phyloP scores from a whole-genome alignment of 2,329 filamentous ascomycete species.

The Trichophyton benhamiae region DNA sequence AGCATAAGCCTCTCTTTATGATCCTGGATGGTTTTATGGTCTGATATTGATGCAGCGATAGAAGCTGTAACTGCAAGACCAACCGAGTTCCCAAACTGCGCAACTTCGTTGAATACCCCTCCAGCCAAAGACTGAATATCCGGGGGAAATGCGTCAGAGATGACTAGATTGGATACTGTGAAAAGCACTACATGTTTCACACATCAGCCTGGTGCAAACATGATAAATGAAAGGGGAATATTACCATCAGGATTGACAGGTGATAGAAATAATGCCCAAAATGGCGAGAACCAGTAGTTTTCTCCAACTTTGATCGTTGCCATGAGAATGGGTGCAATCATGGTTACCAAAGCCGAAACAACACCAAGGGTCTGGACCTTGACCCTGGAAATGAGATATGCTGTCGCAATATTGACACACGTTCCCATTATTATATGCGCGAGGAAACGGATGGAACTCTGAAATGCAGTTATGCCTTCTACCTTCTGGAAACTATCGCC shows the following conservation, averaged over 20 bases:
- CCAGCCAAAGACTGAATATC: slow-evolving; percentile 48
- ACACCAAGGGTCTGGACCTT: slow-evolving; percentile 11
- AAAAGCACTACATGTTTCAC: slow-evolving; percentile 5
- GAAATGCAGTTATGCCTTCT: slow-evolving; percentile 35
- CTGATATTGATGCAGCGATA: slow-evolving; percentile 22
- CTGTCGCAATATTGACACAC: slow-evolving; percentile 9
- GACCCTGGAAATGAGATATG: slow-evolving; percentile 11
- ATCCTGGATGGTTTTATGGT: slow-evolving; percentile 1
- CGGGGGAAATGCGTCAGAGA: slow-evolving; percentile 43
- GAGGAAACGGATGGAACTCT: slow-evolving; percentile 37
- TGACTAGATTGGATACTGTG: slow-evolving; percentile 43
- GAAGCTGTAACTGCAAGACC: slow-evolving; percentile 42
- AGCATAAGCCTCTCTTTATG: slow-evolving; percentile 6
- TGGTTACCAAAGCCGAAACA: slow-evolving; percentile 10
- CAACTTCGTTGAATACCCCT: slow-evolving; percentile 48
- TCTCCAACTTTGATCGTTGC: slow-evolving; percentile 9
- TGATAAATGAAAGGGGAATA: neutral
- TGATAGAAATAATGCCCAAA: slow-evolving; percentile 10
- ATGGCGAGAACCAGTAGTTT: slow-evolving; percentile 11
- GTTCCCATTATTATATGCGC: slow-evolving; percentile 34
- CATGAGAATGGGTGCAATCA: slow-evolving; percentile 12
- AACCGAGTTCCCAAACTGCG: slow-evolving; percentile 44
- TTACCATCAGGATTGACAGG: slow-evolving; percentile 13
- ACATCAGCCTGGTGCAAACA: neutral
- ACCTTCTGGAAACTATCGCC: slow-evolving; percentile 39